Percentiles rank a stretch among this genome's conserved stretches.
Conservation (phyloP, 2,329 filamentous ascomycete species). For the Capronia epimyces region DNA sequence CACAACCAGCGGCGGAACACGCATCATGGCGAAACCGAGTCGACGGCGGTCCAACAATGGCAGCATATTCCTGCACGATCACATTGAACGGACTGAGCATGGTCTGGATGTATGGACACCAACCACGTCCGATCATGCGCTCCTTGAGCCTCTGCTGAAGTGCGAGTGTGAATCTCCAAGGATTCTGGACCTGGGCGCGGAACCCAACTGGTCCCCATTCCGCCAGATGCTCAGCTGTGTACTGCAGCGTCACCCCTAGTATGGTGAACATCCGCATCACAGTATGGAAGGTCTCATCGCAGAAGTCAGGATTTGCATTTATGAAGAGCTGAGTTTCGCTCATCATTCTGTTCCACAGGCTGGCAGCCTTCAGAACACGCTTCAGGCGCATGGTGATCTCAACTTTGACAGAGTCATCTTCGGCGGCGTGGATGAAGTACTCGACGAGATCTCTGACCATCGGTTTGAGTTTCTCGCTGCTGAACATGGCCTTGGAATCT, state of each 20-base stretch:
- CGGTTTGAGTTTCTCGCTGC: neutral
- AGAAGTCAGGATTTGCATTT: conserved; percentile 2
- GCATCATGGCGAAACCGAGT: conserved; percentile 3
- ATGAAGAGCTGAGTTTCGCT: conserved; percentile 3
- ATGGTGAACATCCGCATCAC: conserved; percentile 7
- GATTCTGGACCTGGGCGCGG: neutral
- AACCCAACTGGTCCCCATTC: neutral
- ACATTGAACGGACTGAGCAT: conserved; percentile 1
- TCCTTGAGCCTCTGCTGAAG: neutral
- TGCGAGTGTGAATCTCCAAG: neutral
- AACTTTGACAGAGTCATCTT: conserved; percentile 3
- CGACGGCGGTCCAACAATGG: conserved; percentile 1
- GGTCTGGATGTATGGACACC: conserved; percentile 8
- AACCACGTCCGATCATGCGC: conserved; percentile 4
- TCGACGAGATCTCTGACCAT: neutral
- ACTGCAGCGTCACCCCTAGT: conserved; percentile 1
- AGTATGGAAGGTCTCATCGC: conserved; percentile 3
- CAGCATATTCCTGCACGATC: conserved; percentile 5
- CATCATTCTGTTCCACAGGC: conserved; percentile 9
- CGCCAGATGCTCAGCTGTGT: conserved; percentile 1
- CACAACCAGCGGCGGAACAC: conserved; percentile 1
- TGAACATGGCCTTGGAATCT: neutral
- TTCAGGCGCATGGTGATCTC: neutral
- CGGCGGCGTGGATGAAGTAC: neutral
- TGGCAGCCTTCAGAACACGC: conserved; percentile 1